Evolutionary conservation across 2,329 filamentous ascomycete species (phyloP).

Genomic region (Grosmannia penicillata): DNA sequence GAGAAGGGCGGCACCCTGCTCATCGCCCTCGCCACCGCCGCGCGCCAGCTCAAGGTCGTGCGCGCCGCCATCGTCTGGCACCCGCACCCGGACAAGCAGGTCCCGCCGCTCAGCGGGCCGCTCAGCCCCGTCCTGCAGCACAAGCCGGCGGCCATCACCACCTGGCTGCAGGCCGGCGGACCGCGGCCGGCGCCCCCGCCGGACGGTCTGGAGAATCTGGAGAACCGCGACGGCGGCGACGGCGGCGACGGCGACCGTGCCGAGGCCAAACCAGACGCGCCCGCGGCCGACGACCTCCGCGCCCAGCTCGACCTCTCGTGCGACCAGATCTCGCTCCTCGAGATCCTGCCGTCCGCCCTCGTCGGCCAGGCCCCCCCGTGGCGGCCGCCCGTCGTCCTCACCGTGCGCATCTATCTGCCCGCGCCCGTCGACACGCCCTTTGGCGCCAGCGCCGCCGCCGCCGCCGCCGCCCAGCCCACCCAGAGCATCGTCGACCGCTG

Average conservation of each 20-base stretch:
- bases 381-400: conserved; percentile 49
- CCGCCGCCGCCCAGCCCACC: conserved; percentile 45
- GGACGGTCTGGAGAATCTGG: too few relatives aligned
- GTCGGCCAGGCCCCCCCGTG: conserved; percentile 43
- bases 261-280: too few relatives aligned
- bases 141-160: conserved; percentile 40
- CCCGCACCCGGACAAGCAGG: conserved; percentile 39
- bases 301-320: conserved; percentile 33
- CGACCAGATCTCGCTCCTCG: conserved; percentile 56
- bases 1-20: conserved; percentile 54
- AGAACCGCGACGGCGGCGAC: too few relatives aligned
- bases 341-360: conserved; percentile 52
- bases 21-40: conserved; percentile 52
- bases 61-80: conserved; percentile 62
- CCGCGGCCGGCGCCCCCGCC: too few relatives aligned
- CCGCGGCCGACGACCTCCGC: too few relatives aligned
- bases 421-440: too few relatives aligned
- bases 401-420: conserved; percentile 52
- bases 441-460: conserved; percentile 36
- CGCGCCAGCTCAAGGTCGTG: conserved; percentile 59
- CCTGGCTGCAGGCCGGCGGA: conserved; percentile 37
- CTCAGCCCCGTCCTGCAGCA: conserved; percentile 39
- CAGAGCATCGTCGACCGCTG: conserved; percentile 71
- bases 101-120: conserved; percentile 26
- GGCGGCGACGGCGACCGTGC: too few relatives aligned